These are phyloP conservation scores for Ophiobolus disseminans DNA, from an alignment of 2,329 filamentous ascomycete genomes.

Conservation along the genomic window DNA sequence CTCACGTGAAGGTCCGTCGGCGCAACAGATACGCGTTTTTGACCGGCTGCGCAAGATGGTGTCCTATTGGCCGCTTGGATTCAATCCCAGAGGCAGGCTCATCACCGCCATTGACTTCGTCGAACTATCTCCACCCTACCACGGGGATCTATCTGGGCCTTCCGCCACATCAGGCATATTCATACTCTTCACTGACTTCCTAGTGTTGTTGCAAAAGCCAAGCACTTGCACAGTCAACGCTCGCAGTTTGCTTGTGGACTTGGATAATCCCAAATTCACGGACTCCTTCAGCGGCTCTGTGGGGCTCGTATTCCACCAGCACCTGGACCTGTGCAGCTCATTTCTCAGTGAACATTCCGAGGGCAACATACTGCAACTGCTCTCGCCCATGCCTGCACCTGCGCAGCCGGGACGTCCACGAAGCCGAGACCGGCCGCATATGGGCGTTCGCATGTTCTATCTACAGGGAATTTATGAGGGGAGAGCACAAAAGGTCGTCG, in stretches of 20 bases:
- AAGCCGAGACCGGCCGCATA: slow-evolving; percentile 38
- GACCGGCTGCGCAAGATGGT: slow-evolving; percentile 78
- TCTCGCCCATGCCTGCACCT: slow-evolving; percentile 56
- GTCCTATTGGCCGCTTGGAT: slow-evolving; percentile 75
- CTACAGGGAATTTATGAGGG: slow-evolving; percentile 79
- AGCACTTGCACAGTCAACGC: slow-evolving; percentile 69
- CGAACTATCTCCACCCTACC: slow-evolving; percentile 77
- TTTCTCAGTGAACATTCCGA: slow-evolving; percentile 73
- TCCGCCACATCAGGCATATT: slow-evolving; percentile 69
- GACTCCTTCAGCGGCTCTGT: slow-evolving; percentile 40
- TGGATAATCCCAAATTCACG: slow-evolving; percentile 73
- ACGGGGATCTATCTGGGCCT: slow-evolving; percentile 54
- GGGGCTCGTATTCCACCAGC: slow-evolving; percentile 80
- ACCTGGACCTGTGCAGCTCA: slow-evolving; percentile 72
- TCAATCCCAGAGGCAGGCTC: slow-evolving; percentile 77
- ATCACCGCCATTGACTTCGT: slow-evolving; percentile 81
- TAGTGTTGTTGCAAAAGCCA: slow-evolving; percentile 78
- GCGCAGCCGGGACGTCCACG: slow-evolving; percentile 39
- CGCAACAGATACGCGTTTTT: slow-evolving; percentile 75
- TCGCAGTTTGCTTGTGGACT: slow-evolving; percentile 79
- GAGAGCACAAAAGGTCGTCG: slow-evolving; percentile 76
- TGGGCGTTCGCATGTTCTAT: slow-evolving; percentile 61
- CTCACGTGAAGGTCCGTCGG: slow-evolving; percentile 78
- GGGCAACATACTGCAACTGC: slow-evolving; percentile 71
- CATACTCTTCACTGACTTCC: slow-evolving; percentile 81